Evolutionary conservation across 1,284 basidiomycete species (phyloP), one percentile per base, ranked within the genome.

Genomic region (Limonomyces culmigenus): DNA sequence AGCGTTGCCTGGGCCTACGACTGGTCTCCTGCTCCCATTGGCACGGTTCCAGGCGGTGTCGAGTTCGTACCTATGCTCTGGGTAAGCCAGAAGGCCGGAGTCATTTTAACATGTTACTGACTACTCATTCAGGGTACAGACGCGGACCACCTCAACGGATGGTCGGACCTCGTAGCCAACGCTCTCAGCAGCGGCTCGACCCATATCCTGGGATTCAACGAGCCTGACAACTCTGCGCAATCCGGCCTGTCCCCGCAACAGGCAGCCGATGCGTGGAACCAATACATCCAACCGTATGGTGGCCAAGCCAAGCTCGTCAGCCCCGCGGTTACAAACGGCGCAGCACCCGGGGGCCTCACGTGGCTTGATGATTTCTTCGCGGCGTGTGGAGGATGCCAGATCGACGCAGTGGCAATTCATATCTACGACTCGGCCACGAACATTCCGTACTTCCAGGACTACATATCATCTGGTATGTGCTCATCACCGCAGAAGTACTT

Each of bases 271-370:
- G 47, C 48, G 12, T 53, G 48, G 49, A 48, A 44, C 45, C 36
- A 39, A 32, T 55, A 46, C 46, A 53, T 55, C 47, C 40, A 53
- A 43, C 53, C 53, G 2, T 53, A 51, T 45, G 45, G 46, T 6
- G 51, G 52, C 39, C 48, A 50, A 38, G 51, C 51, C 34, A 53
- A 48, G 42, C 53, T 55, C 40, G 44, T 50, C 41, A 44, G 46
- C 27, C 53, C 53, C 21, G 53, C 53, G 33, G 44, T 54, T 43
- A 55, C 53, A n/a, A 55, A 55, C 44, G 52, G 52, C 37, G 48
- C 38, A 17, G 43, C 53, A 34, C 52, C 51, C 17, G 47, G 50
- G 50, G 53, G 53, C 35, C 41, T 41, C 20, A 47, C 47, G 19
- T 55, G 53, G 53, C 44, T 55, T 33, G 47, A 53, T 42, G 12